Evolutionary conservation across 495 filamentous ascomycete genomes (phyloP), one percentile per base, ranked within the genome.

Genomic region (Bryoglossum gracile): DNA sequence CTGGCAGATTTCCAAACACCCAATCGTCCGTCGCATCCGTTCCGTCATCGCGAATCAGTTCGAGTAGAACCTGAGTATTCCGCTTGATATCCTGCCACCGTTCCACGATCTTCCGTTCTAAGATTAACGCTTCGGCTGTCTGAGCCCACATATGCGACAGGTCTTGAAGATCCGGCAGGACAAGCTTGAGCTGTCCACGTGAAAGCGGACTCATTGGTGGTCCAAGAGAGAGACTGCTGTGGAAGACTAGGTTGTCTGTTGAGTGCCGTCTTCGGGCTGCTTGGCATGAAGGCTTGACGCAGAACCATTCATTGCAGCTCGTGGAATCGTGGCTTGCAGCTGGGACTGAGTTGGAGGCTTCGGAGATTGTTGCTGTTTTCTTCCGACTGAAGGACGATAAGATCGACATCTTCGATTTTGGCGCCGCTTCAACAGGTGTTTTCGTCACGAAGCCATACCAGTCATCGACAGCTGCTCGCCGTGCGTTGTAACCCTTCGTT

Each of bases 401-500:
- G 1, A 63, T 61, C 23, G 72, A 68, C 47, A 71, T 64, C 43
- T 67, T 65, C 43, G 74, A 75, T 8, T 65, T 47, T 14, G 62
- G 62, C n/a, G 54, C 28, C 11, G 63, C 48, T 44, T 76, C 67
- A 4, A 64, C 51, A 8, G 66, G 51, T 19, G 69, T 72, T 24
- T 58, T 64, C 10, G 64, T 62, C 14, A 79, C 58, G 24, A 66
- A 67, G 10, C 61, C 62, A 55, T 72, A 79, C 75, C 75, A 79
- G 11, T 46, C 58, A 52, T 79, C 75, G 13, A 79, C 74, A 13
- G 70, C 67, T 14, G 63, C 66, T 44, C 73, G 69, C 21, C 75
- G 65, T 14, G 65, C 57, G 53, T 77, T 79, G 57, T 79, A 79
- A 18, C 74, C 73, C 46, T 79, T 77, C 2, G 74, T 70, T 48